phyloP scores from a whole-genome alignment of 805 yeast genomes.

The Zygosaccharomyces bailii region DNA sequence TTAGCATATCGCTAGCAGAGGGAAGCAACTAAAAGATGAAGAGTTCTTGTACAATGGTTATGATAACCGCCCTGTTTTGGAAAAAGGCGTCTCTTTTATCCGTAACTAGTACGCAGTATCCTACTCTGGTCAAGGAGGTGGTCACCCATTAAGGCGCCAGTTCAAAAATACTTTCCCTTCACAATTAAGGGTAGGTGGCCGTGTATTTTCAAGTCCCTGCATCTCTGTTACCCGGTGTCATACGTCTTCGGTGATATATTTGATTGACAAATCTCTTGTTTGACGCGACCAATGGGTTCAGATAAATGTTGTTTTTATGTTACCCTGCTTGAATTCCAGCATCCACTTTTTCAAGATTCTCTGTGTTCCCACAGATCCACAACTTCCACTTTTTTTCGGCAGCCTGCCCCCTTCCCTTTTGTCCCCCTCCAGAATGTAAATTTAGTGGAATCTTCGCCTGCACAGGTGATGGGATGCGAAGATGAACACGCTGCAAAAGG shows the following conservation, averaged over 20 bases:
- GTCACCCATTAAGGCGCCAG: not conserved
- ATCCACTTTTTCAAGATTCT: conserved; percentile 4
- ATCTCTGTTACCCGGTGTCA: not conserved
- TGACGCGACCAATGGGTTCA: not conserved
- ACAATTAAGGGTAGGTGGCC: not conserved
- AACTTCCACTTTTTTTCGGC: conserved; percentile 3
- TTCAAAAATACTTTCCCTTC: not conserved
- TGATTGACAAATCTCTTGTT: not conserved
- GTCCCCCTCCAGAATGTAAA: not conserved
- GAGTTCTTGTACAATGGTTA: not conserved
- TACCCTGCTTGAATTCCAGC: not conserved
- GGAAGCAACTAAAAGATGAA: too few species aligned
- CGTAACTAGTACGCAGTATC: not conserved
- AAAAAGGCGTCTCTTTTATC: not conserved
- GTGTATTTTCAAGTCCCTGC: not conserved
- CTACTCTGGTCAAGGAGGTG: not conserved
- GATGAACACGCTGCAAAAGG: conserved; percentile 3
- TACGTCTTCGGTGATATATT: not conserved
- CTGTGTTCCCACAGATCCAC: conserved; percentile 1
- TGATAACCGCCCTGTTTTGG: not conserved
- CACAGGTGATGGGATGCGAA: conserved; percentile 7
- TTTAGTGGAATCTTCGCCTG: conserved; percentile 5
- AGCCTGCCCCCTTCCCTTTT: not conserved
- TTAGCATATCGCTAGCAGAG: not conserved
- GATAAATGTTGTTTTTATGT: not conserved